These are phyloP conservation scores for Phyllosticta ampelicida DNA, from an alignment of 2,329 filamentous ascomycete genomes.

Conservation along the genomic window DNA sequence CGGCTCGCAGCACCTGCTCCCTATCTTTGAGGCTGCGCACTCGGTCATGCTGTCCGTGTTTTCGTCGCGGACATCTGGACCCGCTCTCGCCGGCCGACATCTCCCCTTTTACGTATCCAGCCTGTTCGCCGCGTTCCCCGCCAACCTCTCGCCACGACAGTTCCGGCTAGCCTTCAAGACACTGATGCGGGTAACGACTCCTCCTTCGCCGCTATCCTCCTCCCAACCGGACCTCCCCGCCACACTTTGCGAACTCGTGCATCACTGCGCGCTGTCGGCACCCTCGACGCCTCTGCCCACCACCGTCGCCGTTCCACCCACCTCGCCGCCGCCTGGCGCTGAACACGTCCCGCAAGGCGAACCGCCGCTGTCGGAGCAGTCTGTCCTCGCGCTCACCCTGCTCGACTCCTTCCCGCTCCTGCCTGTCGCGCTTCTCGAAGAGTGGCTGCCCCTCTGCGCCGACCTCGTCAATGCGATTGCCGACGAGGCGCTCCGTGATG, in stretches of 20 bases:
- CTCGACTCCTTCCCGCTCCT: conserved; percentile 70
- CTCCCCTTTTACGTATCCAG: conserved; percentile 76
- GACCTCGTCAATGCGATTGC: conserved; percentile 54
- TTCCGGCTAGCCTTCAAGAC: conserved; percentile 84
- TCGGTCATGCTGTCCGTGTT: conserved; percentile 70
- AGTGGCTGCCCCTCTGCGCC: conserved; percentile 68
- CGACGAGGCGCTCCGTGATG: conserved; percentile 50
- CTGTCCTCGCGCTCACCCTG: conserved; percentile 63
- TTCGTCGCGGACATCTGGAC: conserved; percentile 65
- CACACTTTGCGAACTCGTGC: conserved; percentile 66
- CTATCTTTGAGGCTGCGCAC: conserved; percentile 84
- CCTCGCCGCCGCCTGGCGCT: conserved; percentile 23
- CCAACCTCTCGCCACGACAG: conserved; percentile 68
- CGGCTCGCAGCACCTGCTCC: conserved; percentile 45
- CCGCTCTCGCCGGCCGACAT: conserved; percentile 53
- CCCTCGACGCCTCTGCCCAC: conserved; percentile 35
- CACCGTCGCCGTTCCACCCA: conserved; percentile 23
- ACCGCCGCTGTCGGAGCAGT: conserved; percentile 59
- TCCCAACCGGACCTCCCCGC: conserved; percentile 69
- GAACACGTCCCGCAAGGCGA: conserved; percentile 17
- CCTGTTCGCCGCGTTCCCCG: conserved; percentile 68
- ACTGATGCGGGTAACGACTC: conserved; percentile 68
- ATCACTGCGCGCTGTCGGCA: conserved; percentile 50
- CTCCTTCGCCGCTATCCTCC: conserved; percentile 64
- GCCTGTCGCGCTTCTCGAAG: conserved; percentile 57